Base-by-base conservation (phyloP, 2,329 filamentous ascomycete species). In the Fusarium sp. region DNA sequence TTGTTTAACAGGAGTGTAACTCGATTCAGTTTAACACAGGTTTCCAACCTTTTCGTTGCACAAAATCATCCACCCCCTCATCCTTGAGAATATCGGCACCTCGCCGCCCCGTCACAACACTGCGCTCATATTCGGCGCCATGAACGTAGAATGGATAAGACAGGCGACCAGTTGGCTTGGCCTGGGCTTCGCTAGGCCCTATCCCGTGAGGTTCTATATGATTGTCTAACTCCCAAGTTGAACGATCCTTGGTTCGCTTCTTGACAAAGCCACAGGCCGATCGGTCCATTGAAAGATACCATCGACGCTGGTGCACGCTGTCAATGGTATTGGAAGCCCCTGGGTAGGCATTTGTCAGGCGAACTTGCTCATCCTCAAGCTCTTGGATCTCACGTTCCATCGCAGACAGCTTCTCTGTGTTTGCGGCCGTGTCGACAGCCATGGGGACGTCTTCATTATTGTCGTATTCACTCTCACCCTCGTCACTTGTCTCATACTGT, bases 251-350 rank as follows among this genome's bases (percentile, higher is more conserved):
- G 71, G 73, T 79, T 60, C 78, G 78, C 25, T 78, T 79, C 76
- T 82, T 82, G 18, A 81, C 80, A 65, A 94, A 92, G 6, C 92
- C 92, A 59, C 88, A 90, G 6, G 85, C 87, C 30, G 78, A 79
- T 14, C 90, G 85, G 76, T 94, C 92, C 1, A 94, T 83, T 13
- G 88, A 88, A 20, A 93, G 76, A 68, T 89, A 93, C 92, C 92
- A 94, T 48, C 86, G 85, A 6, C 92, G 87, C 79, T 94, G 92
- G 75, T 94, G 88, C 5, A 94, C 84, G 41, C 91, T 93, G 7
- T 88, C 90, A 45, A 94, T 91, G 4, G 86, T 88, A 76, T 94
- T 94, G 1, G 77, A 85, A 0, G 92, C 90, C 6, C 92, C 92
- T 0, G 88, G 83, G 76, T 94, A 94, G 6, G 92, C 91, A 75